Conservation (phyloP, 2,329 filamentous ascomycete genomes). For the Trichoderma harzianum region DNA sequence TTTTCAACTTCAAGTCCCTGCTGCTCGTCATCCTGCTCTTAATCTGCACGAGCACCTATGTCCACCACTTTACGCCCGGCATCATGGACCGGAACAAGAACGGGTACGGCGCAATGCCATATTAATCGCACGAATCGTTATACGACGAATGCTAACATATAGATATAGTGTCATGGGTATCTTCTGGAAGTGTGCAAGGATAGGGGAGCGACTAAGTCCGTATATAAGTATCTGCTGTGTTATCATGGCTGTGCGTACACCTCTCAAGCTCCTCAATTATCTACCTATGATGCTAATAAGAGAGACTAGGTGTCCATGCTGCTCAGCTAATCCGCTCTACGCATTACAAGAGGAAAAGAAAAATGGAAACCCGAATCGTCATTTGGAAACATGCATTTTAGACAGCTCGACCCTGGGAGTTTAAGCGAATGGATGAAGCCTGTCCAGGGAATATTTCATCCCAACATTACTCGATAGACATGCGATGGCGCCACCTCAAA, state of each 20-base stretch:
- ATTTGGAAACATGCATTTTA: neutral
- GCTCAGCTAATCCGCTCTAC: slow-evolving; percentile 31
- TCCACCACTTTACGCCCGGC: slow-evolving; percentile 82
- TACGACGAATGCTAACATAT: neutral
- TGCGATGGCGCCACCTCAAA: neutral
- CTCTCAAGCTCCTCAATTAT: neutral
- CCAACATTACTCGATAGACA: neutral
- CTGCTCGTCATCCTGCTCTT: slow-evolving; percentile 90
- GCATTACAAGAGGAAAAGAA: neutral
- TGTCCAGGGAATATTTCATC: neutral
- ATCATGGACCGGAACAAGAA: slow-evolving; percentile 93
- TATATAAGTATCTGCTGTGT: slow-evolving; percentile 94
- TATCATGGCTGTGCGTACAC: slow-evolving; percentile 74
- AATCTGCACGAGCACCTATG: slow-evolving; percentile 93
- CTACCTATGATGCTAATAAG: neutral
- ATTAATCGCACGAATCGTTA: neutral
- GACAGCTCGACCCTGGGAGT: neutral
- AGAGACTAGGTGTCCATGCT: slow-evolving; percentile 34
- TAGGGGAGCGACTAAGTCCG: slow-evolving; percentile 89
- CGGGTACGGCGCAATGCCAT: slow-evolving; percentile 54
- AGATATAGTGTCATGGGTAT: slow-evolving; percentile 68
- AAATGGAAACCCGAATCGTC: neutral
- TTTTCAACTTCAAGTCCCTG: slow-evolving; percentile 98
- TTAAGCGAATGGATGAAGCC: neutral
- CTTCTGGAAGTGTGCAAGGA: slow-evolving; percentile 92